Evolutionary conservation across 2,329 filamentous ascomycete genomes (phyloP), one percentile per base, ranked within the genome.

Genomic region (Colletotrichum scovillei): DNA sequence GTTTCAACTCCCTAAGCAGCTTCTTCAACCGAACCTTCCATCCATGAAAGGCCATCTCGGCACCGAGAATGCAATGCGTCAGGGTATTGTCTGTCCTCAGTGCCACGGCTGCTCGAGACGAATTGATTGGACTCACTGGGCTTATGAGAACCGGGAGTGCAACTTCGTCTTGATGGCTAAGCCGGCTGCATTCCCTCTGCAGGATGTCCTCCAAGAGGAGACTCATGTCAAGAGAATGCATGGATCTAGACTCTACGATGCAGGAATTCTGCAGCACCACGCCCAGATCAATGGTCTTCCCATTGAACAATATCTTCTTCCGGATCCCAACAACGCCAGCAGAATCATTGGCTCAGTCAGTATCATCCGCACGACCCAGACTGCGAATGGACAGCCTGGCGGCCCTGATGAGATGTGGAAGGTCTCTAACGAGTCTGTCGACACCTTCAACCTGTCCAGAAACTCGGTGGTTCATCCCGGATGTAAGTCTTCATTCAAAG

Each of bases 21-120:
- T 42, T 52, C 35, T 86, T 8, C 83, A 82, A 0, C 78, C 84
- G 8, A 73, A 86, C 0, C 76, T 86, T 1, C 80, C 82, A 5
- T 77, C 80, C 5, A 77, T 82, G 1, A 76, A 80, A 0, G 81
- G 83, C 12, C 32, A 53, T n/a, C 11, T 72, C 16, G 87, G 88
- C 4, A 86, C 88, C 0, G 86, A 89, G 12, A 81, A 83, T 3
- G 80, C 84, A 9, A 90, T 88, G 69, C 92, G 90, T 77, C 84
- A 85, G 63, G 93, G 93, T 0, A 88, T 94, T 59, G 89, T 93
- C 2, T 95, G 93, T 76, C 90, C 90, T 0, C 72, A 82, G 1
- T 95, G 93, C 75, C 82, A 85, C 0, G 87, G 89, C 53, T 94
- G 92, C 76, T 90, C 86, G 55, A 86, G 90, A 2, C 86, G 93